phyloP scores from a whole-genome alignment of 2,329 filamentous ascomycete genomes.

The Verruconis gallopava region DNA sequence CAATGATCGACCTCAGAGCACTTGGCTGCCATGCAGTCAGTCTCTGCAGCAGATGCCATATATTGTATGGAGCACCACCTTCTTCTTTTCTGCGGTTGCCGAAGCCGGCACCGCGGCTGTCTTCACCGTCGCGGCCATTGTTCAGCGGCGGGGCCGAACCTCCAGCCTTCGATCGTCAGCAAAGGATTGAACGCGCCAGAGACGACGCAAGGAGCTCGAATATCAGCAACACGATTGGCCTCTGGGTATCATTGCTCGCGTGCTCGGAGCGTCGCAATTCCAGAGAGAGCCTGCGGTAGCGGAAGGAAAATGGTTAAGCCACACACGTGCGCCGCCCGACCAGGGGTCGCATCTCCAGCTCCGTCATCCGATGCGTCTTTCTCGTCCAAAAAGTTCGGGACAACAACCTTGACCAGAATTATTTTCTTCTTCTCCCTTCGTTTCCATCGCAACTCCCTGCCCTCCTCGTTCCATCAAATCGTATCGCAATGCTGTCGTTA shows the following conservation, averaged over 20 bases:
- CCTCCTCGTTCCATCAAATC: not conserved
- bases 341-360: not conserved
- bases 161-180: not conserved
- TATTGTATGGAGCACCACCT: no score
- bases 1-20: slow-evolving; percentile 76
- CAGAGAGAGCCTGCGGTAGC: not conserved
- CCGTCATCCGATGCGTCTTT: not conserved
- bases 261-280: not conserved
- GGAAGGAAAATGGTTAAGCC: not conserved
- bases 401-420: not conserved
- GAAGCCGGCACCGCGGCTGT: slow-evolving; percentile 2
- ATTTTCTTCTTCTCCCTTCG: not conserved
- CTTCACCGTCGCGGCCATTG: slow-evolving; percentile 9
- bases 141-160: not conserved
- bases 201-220: not conserved
- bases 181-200: not conserved
- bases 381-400: no score
- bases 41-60: slow-evolving; percentile 9
- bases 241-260: not conserved
- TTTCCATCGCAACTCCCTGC: not conserved
- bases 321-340: not conserved
- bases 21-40: slow-evolving; percentile 46
- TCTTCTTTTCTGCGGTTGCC: slow-evolving; percentile 21
- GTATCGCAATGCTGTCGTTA: slow-evolving; percentile 29
- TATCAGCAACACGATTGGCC: not conserved